These are phyloP conservation scores for Candolleomyces efflorescens DNA, from an alignment of 768 basidiomycete genomes.

Conservation along the genomic window DNA sequence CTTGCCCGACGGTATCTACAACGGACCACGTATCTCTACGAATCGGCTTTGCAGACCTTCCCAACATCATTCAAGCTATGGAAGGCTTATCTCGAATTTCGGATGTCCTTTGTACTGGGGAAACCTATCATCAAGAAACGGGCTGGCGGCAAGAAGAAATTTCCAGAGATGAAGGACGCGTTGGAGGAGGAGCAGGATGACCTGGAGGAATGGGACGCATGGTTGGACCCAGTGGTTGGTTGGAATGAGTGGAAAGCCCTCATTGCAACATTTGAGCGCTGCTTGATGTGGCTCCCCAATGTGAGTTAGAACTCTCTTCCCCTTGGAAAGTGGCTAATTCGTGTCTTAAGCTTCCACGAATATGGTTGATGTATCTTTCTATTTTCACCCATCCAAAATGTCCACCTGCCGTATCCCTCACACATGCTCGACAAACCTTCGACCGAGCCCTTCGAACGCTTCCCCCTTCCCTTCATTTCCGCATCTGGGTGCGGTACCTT, in stretches of 20 bases:
- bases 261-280: conserved; percentile 85
- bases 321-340: conserved; percentile 7
- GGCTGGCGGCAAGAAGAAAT: conserved; percentile 86
- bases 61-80: conserved; percentile 92
- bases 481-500: conserved; percentile 92
- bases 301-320: conserved; percentile 38
- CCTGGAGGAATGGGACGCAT: conserved; percentile 80
- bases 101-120: conserved; percentile 85
- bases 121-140: conserved; percentile 66
- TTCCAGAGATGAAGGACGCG: conserved; percentile 87
- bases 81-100: conserved; percentile 85
- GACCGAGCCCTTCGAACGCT: conserved; percentile 93
- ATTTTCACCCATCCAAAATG: conserved; percentile 88
- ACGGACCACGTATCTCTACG: conserved; percentile 88
- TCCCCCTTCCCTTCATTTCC: conserved; percentile 85
- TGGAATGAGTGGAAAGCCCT: conserved; percentile 95
- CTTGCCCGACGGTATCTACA: conserved; percentile 74
- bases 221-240: conserved; percentile 85
- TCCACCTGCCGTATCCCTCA: conserved; percentile 76
- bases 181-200: conserved; percentile 81
- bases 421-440: conserved; percentile 91
- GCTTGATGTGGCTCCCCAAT: conserved; percentile 91
- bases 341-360: conserved; percentile 68
- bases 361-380: conserved; percentile 93
- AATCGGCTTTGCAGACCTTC: conserved; percentile 84